Percentiles rank a stretch among this genome's conserved stretches.
phyloP scores from a whole-genome alignment of 371 early-diverging fungal genomes.

The Circinella umbellata region DNA sequence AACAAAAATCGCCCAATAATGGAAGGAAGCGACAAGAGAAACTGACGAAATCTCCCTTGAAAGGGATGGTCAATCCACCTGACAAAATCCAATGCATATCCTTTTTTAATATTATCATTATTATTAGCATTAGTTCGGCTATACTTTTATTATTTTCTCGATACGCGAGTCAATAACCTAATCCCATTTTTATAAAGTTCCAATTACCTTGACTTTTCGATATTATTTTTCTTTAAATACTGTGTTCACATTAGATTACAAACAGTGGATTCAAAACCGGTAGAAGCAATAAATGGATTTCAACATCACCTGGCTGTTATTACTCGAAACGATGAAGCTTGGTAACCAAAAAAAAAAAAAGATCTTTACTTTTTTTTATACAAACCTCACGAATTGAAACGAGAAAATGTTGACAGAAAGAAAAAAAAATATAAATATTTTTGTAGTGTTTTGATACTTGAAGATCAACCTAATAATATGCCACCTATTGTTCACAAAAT shows the following conservation, averaged over 20 bases:
- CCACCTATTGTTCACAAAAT: constrained; percentile 30
- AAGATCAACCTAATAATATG: constrained; percentile 33
- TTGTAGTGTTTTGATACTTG: constrained; percentile 31
- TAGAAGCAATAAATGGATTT: background rate
- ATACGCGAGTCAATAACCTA: background rate
- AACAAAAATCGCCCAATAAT: background rate
- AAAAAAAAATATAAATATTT: background rate
- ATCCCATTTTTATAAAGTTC: background rate
- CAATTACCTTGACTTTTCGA: constrained; percentile 20
- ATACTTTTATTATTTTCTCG: too few relatives aligned
- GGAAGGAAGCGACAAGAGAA: background rate
- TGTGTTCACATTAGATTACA: constrained; percentile 28
- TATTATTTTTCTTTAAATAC: constrained; percentile 19
- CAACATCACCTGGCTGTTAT: constrained; percentile 24
- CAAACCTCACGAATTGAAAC: too few relatives aligned
- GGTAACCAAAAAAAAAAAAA: constrained; percentile 24
- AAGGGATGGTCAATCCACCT: constrained; percentile 16
- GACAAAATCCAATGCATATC: constrained; percentile 45
- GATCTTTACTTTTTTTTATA: constrained; percentile 4
- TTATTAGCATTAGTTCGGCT: too few relatives aligned
- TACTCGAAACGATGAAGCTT: constrained; percentile 27
- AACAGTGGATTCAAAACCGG: constrained; percentile 1
- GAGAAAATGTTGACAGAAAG: too few relatives aligned
- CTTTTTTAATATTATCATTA: constrained; percentile 27
- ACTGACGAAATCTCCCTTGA: constrained; percentile 1